phyloP scores from a whole-genome alignment of 2,329 filamentous ascomycete genomes.

The Endoconidiophora polonica region DNA sequence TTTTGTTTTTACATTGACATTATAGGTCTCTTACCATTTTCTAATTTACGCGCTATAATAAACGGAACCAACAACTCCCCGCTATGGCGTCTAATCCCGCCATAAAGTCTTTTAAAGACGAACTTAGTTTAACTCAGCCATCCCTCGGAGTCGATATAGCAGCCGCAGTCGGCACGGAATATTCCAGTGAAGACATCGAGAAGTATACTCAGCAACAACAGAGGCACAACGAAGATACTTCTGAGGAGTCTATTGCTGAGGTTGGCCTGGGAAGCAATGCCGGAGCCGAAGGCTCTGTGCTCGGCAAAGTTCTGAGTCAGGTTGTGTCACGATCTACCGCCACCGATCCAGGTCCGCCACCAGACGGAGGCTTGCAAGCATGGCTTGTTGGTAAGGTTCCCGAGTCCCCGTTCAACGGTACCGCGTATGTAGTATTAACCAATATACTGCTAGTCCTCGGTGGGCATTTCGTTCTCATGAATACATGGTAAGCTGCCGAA shows the following conservation, averaged over 20 bases:
- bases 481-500: slow-evolving; percentile 27
- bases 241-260: not conserved
- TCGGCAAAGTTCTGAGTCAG: slow-evolving; percentile 5
- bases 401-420: not conserved
- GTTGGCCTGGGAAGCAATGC: too few relatives aligned
- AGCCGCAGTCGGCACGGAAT: not conserved
- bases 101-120: too few relatives aligned
- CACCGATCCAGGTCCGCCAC: slow-evolving; percentile 29
- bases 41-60: too few relatives aligned
- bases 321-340: slow-evolving; percentile 15
- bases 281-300: slow-evolving; percentile 1
- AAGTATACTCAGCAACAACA: not conserved
- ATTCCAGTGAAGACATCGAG: slow-evolving; percentile 4
- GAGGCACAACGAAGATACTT: not conserved
- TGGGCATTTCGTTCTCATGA: slow-evolving; percentile 31
- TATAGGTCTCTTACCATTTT: too few relatives aligned
- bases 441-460: slow-evolving; percentile 13
- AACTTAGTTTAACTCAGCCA: too few relatives aligned
- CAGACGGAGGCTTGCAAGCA: slow-evolving; percentile 31
- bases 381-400: slow-evolving; percentile 27
- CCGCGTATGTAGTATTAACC: not conserved
- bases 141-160: too few relatives aligned
- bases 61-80: too few relatives aligned
- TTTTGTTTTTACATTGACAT: too few relatives aligned
- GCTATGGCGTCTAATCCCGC: too few relatives aligned